A percentile compares a stretch with the other conserved stretches of the same genome.
phyloP scores from a whole-genome alignment of 805 yeast genomes.

The Ogataea ramenticola region DNA sequence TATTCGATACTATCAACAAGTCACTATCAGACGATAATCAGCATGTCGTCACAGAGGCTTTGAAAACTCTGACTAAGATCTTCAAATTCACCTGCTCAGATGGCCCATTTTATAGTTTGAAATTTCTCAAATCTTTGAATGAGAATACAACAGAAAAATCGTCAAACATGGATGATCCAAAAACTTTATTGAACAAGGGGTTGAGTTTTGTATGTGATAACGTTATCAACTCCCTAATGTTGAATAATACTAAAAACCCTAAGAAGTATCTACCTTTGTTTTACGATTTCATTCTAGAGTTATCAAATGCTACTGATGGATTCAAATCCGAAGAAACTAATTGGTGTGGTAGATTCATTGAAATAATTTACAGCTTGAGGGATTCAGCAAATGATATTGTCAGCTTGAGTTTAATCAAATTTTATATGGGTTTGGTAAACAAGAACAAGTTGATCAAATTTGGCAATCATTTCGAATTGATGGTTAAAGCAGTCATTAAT shows the following conservation, averaged over 20 bases:
- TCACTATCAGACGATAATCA: conserved; percentile 35
- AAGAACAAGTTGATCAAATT: conserved; percentile 23
- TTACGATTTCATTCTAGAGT: conserved; percentile 17
- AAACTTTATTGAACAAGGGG: conserved; percentile 7
- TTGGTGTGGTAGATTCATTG: conserved; percentile 12
- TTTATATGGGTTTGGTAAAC: conserved; percentile 27
- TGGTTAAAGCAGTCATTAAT: conserved; percentile 13
- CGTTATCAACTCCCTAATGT: conserved; percentile 10
- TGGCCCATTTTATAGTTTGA: conserved; percentile 25
- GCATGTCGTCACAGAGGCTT: conserved; percentile 42
- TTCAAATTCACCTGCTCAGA: conserved; percentile 24
- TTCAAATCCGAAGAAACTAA: conserved; percentile 6
- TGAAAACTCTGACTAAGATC: conserved; percentile 36
- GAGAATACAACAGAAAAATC: conserved; percentile 31
- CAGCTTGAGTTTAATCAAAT: conserved; percentile 27
- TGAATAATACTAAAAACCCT: conserved; percentile 4
- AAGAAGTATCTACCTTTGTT: conserved; percentile 12
- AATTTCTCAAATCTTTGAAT: conserved; percentile 17
- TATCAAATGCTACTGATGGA: conserved; percentile 21
- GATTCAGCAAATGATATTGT: conserved; percentile 16
- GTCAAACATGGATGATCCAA: conserved; percentile 27
- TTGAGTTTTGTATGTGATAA: conserved; percentile 11
- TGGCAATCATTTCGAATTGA: conserved; percentile 3
- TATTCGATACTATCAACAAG: conserved; percentile 26
- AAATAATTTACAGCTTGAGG: conserved; percentile 11